These are phyloP conservation scores for Nigrospora osmanthi DNA, from an alignment of 2,329 filamentous ascomycete species.

Conservation along the genomic window DNA sequence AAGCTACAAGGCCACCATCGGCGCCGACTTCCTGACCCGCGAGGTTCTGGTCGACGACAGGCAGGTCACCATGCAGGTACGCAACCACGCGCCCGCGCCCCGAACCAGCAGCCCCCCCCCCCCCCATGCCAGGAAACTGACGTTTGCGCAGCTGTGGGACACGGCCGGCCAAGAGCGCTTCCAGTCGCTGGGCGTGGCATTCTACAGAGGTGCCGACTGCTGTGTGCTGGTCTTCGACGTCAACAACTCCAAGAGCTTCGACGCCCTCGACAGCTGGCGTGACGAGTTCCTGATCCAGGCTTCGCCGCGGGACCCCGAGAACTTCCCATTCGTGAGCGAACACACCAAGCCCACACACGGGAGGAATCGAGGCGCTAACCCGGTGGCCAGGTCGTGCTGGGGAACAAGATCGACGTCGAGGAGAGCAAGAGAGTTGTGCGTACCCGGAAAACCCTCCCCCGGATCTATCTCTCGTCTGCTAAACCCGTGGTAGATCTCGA, in stretches of 20 bases:
- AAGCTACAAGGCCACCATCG: slow-evolving; percentile 99
- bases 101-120: slow-evolving; percentile 3
- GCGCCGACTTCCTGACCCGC: slow-evolving; percentile 95
- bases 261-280: slow-evolving; percentile 95
- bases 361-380: not conserved
- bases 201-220: slow-evolving; percentile 96
- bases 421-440: slow-evolving; percentile 89
- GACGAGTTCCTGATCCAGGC: slow-evolving; percentile 98
- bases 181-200: slow-evolving; percentile 92
- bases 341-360: not conserved
- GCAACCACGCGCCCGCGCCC: slow-evolving; percentile 5
- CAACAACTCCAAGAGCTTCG: slow-evolving; percentile 98
- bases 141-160: slow-evolving; percentile 72
- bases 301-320: slow-evolving; percentile 90
- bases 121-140: slow-evolving; percentile 11
- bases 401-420: slow-evolving; percentile 98
- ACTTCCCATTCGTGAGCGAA: slow-evolving; percentile 84
- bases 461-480: slow-evolving; percentile 4
- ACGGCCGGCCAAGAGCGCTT: slow-evolving; percentile 96
- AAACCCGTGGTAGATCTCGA: slow-evolving; percentile 60
- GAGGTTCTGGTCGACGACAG: slow-evolving; percentile 96
- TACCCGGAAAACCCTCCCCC: slow-evolving; percentile 5
- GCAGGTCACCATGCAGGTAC: slow-evolving; percentile 95
- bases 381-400: slow-evolving; percentile 68
- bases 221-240: slow-evolving; percentile 97